phyloP scores from a whole-genome alignment of 2,329 filamentous ascomycete species.

The Penicillium sp. region DNA sequence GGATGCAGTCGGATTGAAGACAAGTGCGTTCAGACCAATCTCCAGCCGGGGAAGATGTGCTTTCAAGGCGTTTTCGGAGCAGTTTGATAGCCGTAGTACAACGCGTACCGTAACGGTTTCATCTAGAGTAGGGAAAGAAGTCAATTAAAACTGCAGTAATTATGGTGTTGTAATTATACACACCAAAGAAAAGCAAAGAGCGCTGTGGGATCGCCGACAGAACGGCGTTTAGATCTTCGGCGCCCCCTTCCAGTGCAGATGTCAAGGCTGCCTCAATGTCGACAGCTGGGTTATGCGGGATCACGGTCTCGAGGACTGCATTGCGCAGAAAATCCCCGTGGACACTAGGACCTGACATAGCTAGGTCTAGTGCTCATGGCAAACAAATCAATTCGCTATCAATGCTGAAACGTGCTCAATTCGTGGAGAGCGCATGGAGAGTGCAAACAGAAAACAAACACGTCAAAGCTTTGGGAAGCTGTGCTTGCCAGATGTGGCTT shows the following conservation, averaged over 20 bases:
- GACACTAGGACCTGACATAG: constrained; percentile 33
- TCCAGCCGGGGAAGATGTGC: constrained; percentile 47
- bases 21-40: constrained; percentile 50
- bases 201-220: constrained; percentile 50
- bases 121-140: constrained; percentile 53
- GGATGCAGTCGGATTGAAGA: constrained; percentile 36
- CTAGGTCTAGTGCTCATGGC: constrained; percentile 20
- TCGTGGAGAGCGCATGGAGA: neutral
- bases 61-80: constrained; percentile 47
- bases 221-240: constrained; percentile 42
- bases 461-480: neutral
- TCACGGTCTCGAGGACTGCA: constrained; percentile 42
- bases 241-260: constrained; percentile 42
- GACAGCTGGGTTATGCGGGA: constrained; percentile 38
- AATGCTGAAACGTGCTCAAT: neutral
- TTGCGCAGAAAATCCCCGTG: constrained; percentile 39
- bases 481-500: constrained; percentile 5
- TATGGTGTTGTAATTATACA: constrained; percentile 11
- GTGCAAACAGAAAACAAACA: constrained; percentile 8
- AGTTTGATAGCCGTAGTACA: constrained; percentile 49
- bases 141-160: neutral
- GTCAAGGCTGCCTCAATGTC: constrained; percentile 39
- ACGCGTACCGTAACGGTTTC: constrained; percentile 51
- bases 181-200: constrained; percentile 52
- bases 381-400: constrained; percentile 5